Percentiles rank a stretch among this genome's conserved stretches.
phyloP scores from a whole-genome alignment of 1,284 basidiomycete genomes.

The Xanthoconium separans region DNA sequence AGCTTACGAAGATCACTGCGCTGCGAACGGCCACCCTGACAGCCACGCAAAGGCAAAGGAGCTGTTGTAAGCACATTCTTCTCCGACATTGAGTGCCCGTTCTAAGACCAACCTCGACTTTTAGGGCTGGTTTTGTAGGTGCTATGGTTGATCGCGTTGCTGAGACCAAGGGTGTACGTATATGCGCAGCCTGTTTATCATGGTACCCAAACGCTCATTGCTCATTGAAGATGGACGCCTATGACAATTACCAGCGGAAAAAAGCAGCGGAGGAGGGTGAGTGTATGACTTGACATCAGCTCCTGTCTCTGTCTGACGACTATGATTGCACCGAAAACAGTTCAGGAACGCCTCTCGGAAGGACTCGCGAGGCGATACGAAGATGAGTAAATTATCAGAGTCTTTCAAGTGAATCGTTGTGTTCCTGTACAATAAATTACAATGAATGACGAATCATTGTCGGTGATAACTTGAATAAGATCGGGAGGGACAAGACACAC shows the following conservation, averaged over 20 bases:
- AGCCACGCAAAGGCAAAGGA: conserved; percentile 20
- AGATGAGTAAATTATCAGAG: no score
- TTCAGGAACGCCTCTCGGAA: no score
- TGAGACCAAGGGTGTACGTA: conserved; percentile 27
- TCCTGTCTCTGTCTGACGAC: no score
- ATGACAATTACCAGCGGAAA: neutral
- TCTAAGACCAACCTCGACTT: neutral
- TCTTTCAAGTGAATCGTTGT: no score
- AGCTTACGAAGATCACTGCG: conserved; percentile 13
- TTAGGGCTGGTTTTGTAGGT: conserved; percentile 2
- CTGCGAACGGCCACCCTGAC: conserved; percentile 11
- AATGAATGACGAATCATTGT: no score
- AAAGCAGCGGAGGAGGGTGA: conserved; percentile 1
- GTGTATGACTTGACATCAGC: neutral
- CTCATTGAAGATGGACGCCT: conserved; percentile 9
- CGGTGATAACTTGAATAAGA: no score
- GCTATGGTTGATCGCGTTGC: conserved; percentile 9
- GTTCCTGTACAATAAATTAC: no score
- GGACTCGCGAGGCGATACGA: no score
- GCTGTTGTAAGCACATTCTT: conserved; percentile 4
- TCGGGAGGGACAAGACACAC: no score
- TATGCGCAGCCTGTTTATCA: neutral
- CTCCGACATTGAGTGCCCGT: neutral
- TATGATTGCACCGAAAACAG: no score
- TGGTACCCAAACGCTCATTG: neutral